A percentile compares a stretch with the other conserved stretches of the same genome.
phyloP scores from a whole-genome alignment of 2,329 filamentous ascomycete species.

The Calonectria honghensis region DNA sequence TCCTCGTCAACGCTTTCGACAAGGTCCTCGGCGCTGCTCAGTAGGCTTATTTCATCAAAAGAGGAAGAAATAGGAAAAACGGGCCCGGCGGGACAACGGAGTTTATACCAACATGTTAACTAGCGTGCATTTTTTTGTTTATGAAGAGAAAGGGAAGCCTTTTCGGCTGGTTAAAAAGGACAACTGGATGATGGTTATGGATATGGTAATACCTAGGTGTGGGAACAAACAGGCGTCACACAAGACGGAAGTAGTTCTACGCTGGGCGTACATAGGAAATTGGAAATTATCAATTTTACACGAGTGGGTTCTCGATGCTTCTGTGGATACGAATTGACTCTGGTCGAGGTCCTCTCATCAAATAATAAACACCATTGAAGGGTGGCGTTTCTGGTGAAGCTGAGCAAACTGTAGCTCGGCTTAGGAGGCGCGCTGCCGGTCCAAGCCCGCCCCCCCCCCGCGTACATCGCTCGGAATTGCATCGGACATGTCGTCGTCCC shows the following conservation, averaged over 20 bases:
- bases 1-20: conserved; percentile 55
- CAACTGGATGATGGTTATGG: conserved; percentile 41
- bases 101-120: conserved; percentile 51
- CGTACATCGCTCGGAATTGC: conserved; percentile 31
- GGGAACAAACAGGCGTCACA: conserved; percentile 50
- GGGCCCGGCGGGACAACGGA: conserved; percentile 33
- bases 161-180: conserved; percentile 38
- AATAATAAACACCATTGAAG: neutral
- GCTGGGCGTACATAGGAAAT: conserved; percentile 50
- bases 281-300: conserved; percentile 43
- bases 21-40: conserved; percentile 54
- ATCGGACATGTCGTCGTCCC: conserved; percentile 24
- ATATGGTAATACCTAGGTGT: conserved; percentile 48
- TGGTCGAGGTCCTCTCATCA: neutral
- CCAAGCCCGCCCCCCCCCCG: conserved; percentile 28
- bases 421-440: conserved; percentile 19
- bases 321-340: conserved; percentile 9
- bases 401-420: conserved; percentile 16
- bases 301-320: neutral
- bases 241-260: conserved; percentile 49
- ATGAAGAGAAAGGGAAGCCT: conserved; percentile 40
- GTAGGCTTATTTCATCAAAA: conserved; percentile 45
- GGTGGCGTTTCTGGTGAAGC: neutral
- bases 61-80: conserved; percentile 25
- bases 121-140: conserved; percentile 52